Evolutionary conservation across 495 filamentous ascomycete species (phyloP), one percentile per base, ranked within the genome.

Genomic region (Filosporella fistucella): DNA sequence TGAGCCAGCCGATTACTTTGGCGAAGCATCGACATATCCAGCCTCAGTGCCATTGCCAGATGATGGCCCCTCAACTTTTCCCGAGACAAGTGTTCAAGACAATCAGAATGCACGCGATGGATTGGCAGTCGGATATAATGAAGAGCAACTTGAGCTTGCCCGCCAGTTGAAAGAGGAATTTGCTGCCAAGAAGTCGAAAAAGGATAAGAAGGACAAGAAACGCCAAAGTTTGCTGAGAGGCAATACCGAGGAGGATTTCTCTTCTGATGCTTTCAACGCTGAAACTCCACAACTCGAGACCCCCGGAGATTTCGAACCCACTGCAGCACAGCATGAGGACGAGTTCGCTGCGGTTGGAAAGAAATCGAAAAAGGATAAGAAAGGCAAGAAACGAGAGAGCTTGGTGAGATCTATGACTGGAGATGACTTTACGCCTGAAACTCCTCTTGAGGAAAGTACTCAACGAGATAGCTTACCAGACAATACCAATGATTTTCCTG

Each of bases 291-390:
- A 16, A 6, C 34, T 29, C 11, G 50, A 42, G 6, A 12, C 14
- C 28, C 17, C 47, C 34, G 41, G 45, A 22, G 14, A 10, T 39
- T 11, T 11, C 2, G 4, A 10, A 3, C 18, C 29, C 9, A 11
- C 41, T 30, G 13, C 14, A 11, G 24, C 41, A 14, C 39, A 71
- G 64, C 63, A 64, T 24, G 58, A 63, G 42, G 58, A 62, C 23
- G 55, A 63, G 21, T 39, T 46, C 16, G 45, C 46, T 41, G 51
- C 43, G 40, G 45, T 41, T 44, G 42, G 23, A 32, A 65, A 58
- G 18, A 68, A 63, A 48, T 47, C 69, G 57, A 75, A 68, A 65
- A 71, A 70, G 65, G 75, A 70, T 62, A 63, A 52, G 43, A 54
- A 67, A 50, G 56, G 50, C 63, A 66, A 51, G 33, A 55, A 55